Evolutionary conservation across 2,329 filamentous ascomycete genomes (phyloP).

Genomic region (Epichloe bromicola): DNA sequence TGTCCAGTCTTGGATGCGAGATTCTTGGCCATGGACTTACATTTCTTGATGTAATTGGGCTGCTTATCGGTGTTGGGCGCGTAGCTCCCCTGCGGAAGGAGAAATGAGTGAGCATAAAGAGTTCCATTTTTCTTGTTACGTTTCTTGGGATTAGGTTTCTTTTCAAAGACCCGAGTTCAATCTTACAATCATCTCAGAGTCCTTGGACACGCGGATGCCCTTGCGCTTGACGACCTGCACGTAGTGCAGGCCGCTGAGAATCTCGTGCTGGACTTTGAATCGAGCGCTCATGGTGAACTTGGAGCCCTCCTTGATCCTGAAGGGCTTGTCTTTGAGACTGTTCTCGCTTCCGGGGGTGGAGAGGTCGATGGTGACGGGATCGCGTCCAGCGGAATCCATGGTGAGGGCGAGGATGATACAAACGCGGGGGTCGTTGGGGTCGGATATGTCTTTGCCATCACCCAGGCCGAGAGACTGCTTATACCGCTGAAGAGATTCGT

Average conservation of each 20-base stretch:
- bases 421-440: conserved; percentile 72
- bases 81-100: conserved; percentile 55
- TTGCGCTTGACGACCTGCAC: conserved; percentile 87
- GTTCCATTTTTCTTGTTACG: too few species aligned
- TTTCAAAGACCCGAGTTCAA: too few species aligned
- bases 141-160: not conserved
- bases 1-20: not conserved
- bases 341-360: conserved; percentile 57
- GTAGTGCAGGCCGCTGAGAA: conserved; percentile 90
- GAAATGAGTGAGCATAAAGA: not conserved
- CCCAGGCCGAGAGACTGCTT: conserved; percentile 89
- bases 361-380: conserved; percentile 82
- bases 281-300: conserved; percentile 88
- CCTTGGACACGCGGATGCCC: conserved; percentile 77
- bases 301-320: conserved; percentile 92
- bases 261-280: conserved; percentile 95
- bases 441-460: conserved; percentile 56
- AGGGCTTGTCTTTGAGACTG: conserved; percentile 78
- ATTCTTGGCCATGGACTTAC: conserved; percentile 41
- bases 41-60: conserved; percentile 78
- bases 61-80: conserved; percentile 85
- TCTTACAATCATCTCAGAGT: conserved; percentile 88
- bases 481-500: conserved; percentile 94
- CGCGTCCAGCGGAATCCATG: conserved; percentile 71
- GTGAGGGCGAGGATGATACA: conserved; percentile 89